A percentile compares a stretch with the other conserved stretches of the same genome.
phyloP scores from a whole-genome alignment of 2,329 filamentous ascomycete genomes.

The Penicillium sp. region DNA sequence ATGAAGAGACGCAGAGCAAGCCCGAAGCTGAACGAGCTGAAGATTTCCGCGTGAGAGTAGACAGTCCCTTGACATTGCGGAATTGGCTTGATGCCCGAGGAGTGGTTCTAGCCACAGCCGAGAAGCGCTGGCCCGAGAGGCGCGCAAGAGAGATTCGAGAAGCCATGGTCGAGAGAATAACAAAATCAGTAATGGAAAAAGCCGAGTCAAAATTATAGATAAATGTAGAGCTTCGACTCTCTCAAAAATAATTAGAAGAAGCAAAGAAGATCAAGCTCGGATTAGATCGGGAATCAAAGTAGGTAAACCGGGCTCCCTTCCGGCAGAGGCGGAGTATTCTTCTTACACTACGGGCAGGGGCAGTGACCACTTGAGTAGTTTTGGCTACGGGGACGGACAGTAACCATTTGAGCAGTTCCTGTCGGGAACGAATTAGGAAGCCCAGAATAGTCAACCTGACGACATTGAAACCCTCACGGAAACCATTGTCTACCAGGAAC shows the following conservation, averaged over 20 bases:
- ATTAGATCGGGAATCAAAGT: slow-evolving; percentile 10
- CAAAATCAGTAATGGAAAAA: slow-evolving; percentile 2
- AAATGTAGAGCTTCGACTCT: slow-evolving; percentile 2
- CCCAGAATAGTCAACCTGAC: slow-evolving; percentile 26
- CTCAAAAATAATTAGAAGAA: background rate
- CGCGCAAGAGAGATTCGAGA: slow-evolving; percentile 40
- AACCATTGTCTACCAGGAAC: slow-evolving; percentile 11
- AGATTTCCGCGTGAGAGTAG: slow-evolving; percentile 24
- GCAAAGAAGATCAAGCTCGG: slow-evolving; percentile 8
- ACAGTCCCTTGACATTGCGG: slow-evolving; percentile 28
- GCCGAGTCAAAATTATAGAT: background rate
- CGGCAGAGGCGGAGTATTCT: slow-evolving; percentile 10
- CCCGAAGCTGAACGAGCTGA: slow-evolving; percentile 22
- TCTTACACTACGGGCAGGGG: slow-evolving; percentile 17
- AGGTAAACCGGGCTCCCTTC: slow-evolving; percentile 9
- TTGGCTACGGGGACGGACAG: slow-evolving; percentile 9
- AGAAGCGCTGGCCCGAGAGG: slow-evolving; percentile 35
- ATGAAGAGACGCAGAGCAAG: slow-evolving; percentile 24
- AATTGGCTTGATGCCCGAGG: slow-evolving; percentile 28
- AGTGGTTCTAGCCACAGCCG: slow-evolving; percentile 29
- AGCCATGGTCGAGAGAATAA: slow-evolving; percentile 33
- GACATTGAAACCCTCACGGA: slow-evolving; percentile 5
- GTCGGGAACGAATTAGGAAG: slow-evolving; percentile 23
- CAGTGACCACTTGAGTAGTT: slow-evolving; percentile 13
- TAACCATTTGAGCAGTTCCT: slow-evolving; percentile 26